Base-by-base conservation (phyloP, 306 rosid genomes). In the Cajanus cajan region DNA sequence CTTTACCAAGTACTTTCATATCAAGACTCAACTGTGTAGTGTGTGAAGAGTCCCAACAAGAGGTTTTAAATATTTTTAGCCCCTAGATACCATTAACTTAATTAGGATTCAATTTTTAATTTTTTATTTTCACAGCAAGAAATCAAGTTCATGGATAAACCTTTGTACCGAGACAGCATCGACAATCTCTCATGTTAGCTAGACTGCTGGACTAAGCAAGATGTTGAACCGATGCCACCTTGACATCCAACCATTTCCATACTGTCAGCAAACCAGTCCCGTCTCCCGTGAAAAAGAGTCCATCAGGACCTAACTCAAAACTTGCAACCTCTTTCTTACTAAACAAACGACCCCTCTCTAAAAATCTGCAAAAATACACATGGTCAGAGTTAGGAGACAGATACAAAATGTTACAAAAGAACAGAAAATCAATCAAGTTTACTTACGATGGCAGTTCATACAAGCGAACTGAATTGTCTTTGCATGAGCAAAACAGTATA, bases 361-460 rank as follows among this genome's bases (percentile, higher is more conserved):
- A 11, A 61, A 89, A 89, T 4, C 92, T 84, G 68, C 7, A 74
- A 16, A 9, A 25, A 40, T 1, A 7, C 2, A 19, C 9, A 10
- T 0, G 89, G 85, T 6, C 40, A 37, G 7, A 37, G n/a, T n/a
- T n/a, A n/a, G n/a, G n/a, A 7, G 40, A 37, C 6, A 7, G 40
- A 6, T 2, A 4, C 4, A 37, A 37, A 3, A 3, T 4, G 5
- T 7, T 7, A 37, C 40, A 37, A 2, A 37, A 7, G 6, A 37
- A 37, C 6, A 37, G 6, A 7, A 37, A 37, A 37, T 6, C 4
- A 5, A 37, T 37, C 1, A 34, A 11, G 40, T 11, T 40, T 4
- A 88, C 94, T 78, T 51, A 88, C 90, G 82, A 83, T 74, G 92
- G 89, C 51, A 88, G 58, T 68, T 85, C 90, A 28, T 83, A 82